These are phyloP conservation scores for Arthrobotrys megalospora DNA, from an alignment of 2,329 filamentous ascomycete genomes.

Conservation along the genomic window DNA sequence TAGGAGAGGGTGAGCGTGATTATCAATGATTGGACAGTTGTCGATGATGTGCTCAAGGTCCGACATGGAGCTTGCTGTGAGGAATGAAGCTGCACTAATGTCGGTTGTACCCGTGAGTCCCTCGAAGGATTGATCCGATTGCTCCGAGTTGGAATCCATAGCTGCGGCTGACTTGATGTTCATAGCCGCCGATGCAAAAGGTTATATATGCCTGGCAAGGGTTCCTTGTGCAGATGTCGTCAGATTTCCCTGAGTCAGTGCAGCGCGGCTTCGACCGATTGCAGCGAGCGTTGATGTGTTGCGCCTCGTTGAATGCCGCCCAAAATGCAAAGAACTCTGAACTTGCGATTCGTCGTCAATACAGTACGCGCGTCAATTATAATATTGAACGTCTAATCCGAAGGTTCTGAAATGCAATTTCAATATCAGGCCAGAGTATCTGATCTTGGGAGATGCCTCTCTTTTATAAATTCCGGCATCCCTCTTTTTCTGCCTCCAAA, in stretches of 20 bases:
- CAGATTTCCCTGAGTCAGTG: not conserved
- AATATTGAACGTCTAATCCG: too few relatives aligned
- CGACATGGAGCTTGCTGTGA: conserved; percentile 40
- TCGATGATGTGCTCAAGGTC: conserved; percentile 67
- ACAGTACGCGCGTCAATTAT: too few relatives aligned
- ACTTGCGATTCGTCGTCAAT: too few relatives aligned
- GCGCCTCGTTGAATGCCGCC: not conserved
- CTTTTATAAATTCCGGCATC: too few relatives aligned
- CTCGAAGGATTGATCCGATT: not conserved
- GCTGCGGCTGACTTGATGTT: conserved; percentile 5
- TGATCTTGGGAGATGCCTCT: too few relatives aligned
- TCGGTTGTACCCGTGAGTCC: not conserved
- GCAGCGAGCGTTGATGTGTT: conserved; percentile 14
- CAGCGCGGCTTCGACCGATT: not conserved
- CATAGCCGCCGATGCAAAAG: not conserved
- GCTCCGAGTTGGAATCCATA: conserved; percentile 14
- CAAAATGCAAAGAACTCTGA: not conserved
- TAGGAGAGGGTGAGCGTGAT: conserved; percentile 80
- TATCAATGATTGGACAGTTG: conserved; percentile 78
- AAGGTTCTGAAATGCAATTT: too few relatives aligned
- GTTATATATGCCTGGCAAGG: not conserved
- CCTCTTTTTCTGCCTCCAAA: too few relatives aligned
- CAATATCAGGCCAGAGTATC: too few relatives aligned
- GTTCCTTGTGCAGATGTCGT: not conserved
- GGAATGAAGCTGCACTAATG: conserved; percentile 15